Evolutionary conservation across 805 yeast genomes (phyloP).

Genomic region (Kregervanrija fluxuum): DNA sequence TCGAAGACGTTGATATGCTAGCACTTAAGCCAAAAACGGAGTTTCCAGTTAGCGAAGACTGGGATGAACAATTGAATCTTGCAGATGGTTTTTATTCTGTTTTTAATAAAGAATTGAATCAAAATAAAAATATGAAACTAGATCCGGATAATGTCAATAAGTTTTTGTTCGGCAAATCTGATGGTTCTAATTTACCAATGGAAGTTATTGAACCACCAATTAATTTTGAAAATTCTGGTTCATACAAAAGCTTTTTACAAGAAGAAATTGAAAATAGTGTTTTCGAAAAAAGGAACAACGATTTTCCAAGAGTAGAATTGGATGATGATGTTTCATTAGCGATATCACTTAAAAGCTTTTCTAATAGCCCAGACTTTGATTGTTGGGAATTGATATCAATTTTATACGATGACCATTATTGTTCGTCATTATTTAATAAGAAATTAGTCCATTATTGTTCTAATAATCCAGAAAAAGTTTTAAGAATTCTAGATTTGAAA

Average conservation of each 20-base stretch:
- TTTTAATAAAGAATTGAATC: constrained; percentile 19
- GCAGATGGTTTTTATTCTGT: constrained; percentile 38
- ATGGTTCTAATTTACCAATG: constrained; percentile 10
- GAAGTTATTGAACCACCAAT: constrained; percentile 3
- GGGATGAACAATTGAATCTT: constrained; percentile 59
- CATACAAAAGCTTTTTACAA: constrained; percentile 8
- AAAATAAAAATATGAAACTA: constrained; percentile 9
- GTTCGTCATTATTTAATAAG: constrained; percentile 10
- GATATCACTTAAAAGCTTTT: constrained; percentile 17
- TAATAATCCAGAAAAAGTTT: constrained; percentile 6
- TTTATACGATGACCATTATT: constrained; percentile 43
- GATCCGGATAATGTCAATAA: constrained; percentile 16
- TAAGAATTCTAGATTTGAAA: constrained; percentile 16
- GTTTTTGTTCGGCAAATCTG: constrained; percentile 13
- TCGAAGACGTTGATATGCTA: constrained; percentile 38
- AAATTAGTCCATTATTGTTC: constrained; percentile 5
- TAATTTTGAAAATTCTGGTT: constrained; percentile 5
- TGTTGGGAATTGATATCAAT: constrained; percentile 55
- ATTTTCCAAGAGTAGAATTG: constrained; percentile 31
- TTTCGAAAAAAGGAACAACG: constrained; percentile 16
- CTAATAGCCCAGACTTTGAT: constrained; percentile 9
- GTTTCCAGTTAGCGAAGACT: constrained; percentile 46
- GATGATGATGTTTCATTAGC: constrained; percentile 27
- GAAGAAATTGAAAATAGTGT: constrained; percentile 9
- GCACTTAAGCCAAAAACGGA: constrained; percentile 34